Percentiles rank a stretch among this genome's conserved stretches.
Conservation (phyloP, 2,329 filamentous ascomycete genomes). For the Trichoderma hamatum region DNA sequence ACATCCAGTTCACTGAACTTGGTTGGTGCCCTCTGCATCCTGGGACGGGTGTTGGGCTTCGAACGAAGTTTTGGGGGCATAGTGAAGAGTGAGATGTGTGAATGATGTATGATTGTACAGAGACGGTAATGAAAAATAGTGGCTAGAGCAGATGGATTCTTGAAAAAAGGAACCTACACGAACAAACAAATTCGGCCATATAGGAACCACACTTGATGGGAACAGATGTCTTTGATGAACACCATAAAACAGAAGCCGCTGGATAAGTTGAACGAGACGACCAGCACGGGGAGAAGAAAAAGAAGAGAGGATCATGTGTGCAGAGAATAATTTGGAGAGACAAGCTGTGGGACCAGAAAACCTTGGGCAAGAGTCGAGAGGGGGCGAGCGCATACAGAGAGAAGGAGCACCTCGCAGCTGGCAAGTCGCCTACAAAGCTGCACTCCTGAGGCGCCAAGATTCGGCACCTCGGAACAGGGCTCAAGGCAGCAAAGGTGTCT, state of each 20-base stretch:
- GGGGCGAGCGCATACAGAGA: background rate
- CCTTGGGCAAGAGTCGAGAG: background rate
- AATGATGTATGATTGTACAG: background rate
- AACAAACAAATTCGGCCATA: background rate
- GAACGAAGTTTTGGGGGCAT: conserved; percentile 12
- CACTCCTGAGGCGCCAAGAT: background rate
- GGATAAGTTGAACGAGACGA: background rate
- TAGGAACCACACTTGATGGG: background rate
- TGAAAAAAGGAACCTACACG: background rate
- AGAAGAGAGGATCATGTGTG: background rate
- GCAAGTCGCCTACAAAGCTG: background rate
- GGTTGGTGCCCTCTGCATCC: conserved; percentile 26
- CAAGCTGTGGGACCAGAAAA: too few species aligned
- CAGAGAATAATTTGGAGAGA: background rate
- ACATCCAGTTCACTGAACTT: conserved; percentile 40
- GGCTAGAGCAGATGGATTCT: background rate
- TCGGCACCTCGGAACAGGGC: background rate
- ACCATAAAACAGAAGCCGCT: background rate
- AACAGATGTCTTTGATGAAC: background rate
- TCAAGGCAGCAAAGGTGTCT: background rate
- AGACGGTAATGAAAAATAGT: background rate
- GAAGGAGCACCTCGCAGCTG: conserved; percentile 13
- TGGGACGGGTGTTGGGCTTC: background rate
- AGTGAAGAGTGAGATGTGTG: accelerated
- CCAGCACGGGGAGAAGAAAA: background rate